A percentile compares a stretch with the other conserved stretches of the same genome.
These are phyloP conservation scores for Blastobotrys muscicola DNA, from an alignment of 805 yeast genomes.

Conservation along the genomic window DNA sequence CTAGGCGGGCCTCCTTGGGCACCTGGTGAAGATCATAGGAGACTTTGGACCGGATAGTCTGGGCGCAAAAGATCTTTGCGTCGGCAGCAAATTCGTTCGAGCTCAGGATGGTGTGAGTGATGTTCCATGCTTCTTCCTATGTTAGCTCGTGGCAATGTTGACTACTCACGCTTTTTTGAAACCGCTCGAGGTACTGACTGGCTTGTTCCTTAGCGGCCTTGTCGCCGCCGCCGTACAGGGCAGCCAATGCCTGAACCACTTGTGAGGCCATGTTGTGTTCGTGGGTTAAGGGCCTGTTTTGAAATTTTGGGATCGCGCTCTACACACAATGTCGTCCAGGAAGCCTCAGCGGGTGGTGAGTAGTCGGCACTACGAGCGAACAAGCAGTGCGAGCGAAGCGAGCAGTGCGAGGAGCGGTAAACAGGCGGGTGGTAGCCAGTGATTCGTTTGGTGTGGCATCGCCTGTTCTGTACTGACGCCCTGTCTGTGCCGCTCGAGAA, in stretches of 20 bases:
- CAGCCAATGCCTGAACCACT: slow-evolving; percentile 31
- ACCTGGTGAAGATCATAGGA: slow-evolving; percentile 79
- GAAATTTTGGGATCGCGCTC: not conserved
- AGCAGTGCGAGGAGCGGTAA: no score
- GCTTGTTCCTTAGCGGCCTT: slow-evolving; percentile 36
- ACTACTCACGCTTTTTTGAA: slow-evolving; percentile 51
- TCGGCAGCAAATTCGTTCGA: slow-evolving; percentile 32
- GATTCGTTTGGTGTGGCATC: no score
- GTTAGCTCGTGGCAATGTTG: slow-evolving; percentile 1
- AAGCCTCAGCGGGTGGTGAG: no score
- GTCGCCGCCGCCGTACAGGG: slow-evolving; percentile 39
- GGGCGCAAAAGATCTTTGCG: slow-evolving; percentile 76
- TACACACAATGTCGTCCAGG: not conserved
- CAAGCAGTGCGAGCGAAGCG: not conserved
- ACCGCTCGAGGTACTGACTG: slow-evolving; percentile 54
- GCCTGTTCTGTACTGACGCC: no score
- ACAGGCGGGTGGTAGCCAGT: no score
- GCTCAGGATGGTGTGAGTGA: slow-evolving; percentile 47
- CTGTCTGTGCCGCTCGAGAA: no score
- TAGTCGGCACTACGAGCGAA: no score
- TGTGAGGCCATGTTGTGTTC: slow-evolving; percentile 5
- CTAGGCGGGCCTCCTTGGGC: slow-evolving; percentile 44
- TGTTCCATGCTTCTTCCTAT: slow-evolving; percentile 57
- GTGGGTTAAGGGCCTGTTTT: not conserved
- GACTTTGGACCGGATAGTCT: slow-evolving; percentile 70